Conservation (phyloP, 257 asterid species). For the Solanum piurae region DNA sequence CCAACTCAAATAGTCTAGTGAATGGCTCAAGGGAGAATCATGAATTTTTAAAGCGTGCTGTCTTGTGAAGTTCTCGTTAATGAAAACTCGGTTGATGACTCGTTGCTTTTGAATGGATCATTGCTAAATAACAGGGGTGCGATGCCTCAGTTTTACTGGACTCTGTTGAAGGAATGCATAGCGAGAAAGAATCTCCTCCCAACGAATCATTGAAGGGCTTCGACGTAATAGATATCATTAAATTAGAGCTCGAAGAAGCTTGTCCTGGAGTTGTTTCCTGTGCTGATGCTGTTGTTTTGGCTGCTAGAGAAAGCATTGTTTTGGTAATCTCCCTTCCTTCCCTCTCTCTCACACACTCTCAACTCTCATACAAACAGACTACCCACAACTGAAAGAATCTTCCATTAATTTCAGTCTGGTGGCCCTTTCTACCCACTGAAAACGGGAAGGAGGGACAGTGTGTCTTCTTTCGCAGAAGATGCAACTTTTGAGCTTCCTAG, state of each 20-base stretch:
- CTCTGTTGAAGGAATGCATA: constrained; percentile 21
- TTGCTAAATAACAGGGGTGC: constrained; percentile 41
- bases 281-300: constrained; percentile 60
- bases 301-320: constrained; percentile 70
- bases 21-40: neutral
- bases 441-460: constrained; percentile 67
- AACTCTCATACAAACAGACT: neutral
- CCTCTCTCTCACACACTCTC: neutral
- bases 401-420: constrained; percentile 48
- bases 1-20: neutral
- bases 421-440: constrained; percentile 74
- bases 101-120: neutral
- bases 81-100: neutral
- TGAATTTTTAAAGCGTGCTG: neutral
- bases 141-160: constrained; percentile 78
- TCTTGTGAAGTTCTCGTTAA: neutral
- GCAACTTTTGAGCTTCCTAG: constrained; percentile 46
- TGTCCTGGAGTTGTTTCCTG: constrained; percentile 83
- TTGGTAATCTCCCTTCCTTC: constrained; percentile 22
- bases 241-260: constrained; percentile 40
- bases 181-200: constrained; percentile 50
- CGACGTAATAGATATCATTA: constrained; percentile 41
- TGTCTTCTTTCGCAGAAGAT: constrained; percentile 11
- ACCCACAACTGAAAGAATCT: neutral
- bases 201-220: constrained; percentile 45